These are phyloP conservation scores for Lactifluus echinatus DNA, from an alignment of 768 basidiomycete genomes.

Conservation along the genomic window DNA sequence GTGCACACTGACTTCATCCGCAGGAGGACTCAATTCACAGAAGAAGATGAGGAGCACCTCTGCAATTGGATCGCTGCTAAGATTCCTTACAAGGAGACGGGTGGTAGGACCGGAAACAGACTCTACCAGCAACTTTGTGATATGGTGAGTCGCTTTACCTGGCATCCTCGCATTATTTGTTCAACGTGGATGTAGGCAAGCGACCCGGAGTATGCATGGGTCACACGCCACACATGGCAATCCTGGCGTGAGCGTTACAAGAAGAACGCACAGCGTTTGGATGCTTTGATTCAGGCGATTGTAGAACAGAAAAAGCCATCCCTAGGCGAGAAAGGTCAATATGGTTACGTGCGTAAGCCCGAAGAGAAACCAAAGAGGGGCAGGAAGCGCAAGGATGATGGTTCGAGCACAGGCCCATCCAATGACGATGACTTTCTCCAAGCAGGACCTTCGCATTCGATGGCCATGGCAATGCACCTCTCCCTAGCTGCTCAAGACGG, in stretches of 20 bases:
- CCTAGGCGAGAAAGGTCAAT: slow-evolving; percentile 72
- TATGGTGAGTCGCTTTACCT: slow-evolving; percentile 36
- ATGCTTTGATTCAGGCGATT: slow-evolving; percentile 51
- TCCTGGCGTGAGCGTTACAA: slow-evolving; percentile 88
- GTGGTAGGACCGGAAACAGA: slow-evolving; percentile 74
- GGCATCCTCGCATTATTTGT: background rate
- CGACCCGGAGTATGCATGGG: slow-evolving; percentile 74
- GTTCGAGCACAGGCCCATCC: slow-evolving; percentile 1
- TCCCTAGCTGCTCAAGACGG: slow-evolving; percentile 10
- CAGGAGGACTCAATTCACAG: slow-evolving; percentile 72
- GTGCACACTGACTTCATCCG: background rate
- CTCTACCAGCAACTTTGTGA: slow-evolving; percentile 77
- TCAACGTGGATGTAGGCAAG: slow-evolving; percentile 33
- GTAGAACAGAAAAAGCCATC: slow-evolving; percentile 62
- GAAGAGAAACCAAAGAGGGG: slow-evolving; percentile 54
- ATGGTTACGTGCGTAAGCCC: slow-evolving; percentile 68
- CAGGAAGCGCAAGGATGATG: slow-evolving; percentile 20
- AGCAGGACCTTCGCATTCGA: slow-evolving; percentile 13
- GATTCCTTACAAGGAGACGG: slow-evolving; percentile 77
- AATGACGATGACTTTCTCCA: slow-evolving; percentile 19
- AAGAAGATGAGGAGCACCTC: slow-evolving; percentile 65
- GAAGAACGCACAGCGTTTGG: slow-evolving; percentile 65
- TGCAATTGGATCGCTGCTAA: slow-evolving; percentile 75
- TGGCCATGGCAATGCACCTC: slow-evolving; percentile 18
- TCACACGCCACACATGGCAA: slow-evolving; percentile 78